Evolutionary conservation across 208 protist species (phyloP), one percentile per base, ranked within the genome.

Genomic region (Chromosphaera perkinsii): DNA sequence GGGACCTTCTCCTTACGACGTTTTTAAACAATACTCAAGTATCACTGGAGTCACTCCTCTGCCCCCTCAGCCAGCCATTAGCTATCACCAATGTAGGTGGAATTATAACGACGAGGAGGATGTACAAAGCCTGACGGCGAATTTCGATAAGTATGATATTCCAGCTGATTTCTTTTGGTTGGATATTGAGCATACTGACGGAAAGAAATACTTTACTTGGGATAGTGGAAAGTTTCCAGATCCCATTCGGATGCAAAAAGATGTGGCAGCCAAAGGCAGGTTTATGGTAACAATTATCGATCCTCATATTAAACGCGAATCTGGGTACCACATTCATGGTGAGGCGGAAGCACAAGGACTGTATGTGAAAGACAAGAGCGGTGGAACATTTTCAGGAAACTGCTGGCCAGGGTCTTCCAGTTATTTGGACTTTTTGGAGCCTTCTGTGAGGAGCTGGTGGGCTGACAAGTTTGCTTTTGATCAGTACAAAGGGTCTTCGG

Each of bases 111-210:
- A 88, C 77, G 88, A 91, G 48, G 82, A 84, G 22, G 94, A 97
- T 66, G 83, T 90, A 22, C n/a, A 36, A 26, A 33, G 49, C 74
- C 12, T 96, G 22, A 85, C 94, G 75, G 74, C 82, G 33, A 85
- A 84, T 22, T 96, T 97, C 72, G 92, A 97, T 66, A 58, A 84
- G 40, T 81, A 96, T 72, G 85, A 94, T 77, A 92, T 98, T 65
- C 95, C 95, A 12, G 94, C 93, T 74, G 96, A 99, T 81, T 87
- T 92, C 10, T 83, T 99, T 33, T 99, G 95, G 95, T 86, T 99
- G 5, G 96, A 98, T 78, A 97, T 98, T 77, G 96, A 99, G 77
- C 95, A 99, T 80, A 98, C 95, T 0, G 85, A 98, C 79, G 85
- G 84, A 59, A 97, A 98, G 73, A 49, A 88, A 75, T 98, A 97